These are phyloP conservation scores for Thecaphora thlaspeos DNA, from an alignment of 1,284 basidiomycete species.

Conservation along the genomic window DNA sequence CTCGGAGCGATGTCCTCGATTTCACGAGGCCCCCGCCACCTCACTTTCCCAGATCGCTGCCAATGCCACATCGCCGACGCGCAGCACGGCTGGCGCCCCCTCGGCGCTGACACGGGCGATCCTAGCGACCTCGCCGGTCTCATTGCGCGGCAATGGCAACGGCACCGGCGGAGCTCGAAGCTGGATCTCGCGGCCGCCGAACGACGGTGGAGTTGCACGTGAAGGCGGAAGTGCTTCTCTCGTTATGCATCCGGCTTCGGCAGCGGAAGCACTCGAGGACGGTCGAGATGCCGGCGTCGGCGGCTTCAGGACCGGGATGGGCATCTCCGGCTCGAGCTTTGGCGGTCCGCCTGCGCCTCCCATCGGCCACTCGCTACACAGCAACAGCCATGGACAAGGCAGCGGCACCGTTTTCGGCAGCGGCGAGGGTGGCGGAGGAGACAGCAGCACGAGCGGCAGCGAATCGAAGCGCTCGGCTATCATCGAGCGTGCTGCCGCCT, in stretches of 20 bases:
- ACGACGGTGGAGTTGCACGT: no score
- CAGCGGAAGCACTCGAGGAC: no score
- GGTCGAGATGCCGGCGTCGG: slow-evolving; percentile 17
- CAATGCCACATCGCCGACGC: no score
- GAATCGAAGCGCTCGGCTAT: slow-evolving; percentile 7
- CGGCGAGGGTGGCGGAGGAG: slow-evolving; percentile 2
- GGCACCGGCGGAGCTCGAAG: neutral
- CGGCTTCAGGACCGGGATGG: neutral
- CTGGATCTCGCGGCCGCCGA: neutral
- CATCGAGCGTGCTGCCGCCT: slow-evolving; percentile 1
- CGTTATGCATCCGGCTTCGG: no score
- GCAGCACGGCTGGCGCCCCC: slow-evolving; percentile 3
- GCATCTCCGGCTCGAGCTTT: no score
- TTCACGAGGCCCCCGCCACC: neutral
- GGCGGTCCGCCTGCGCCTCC: no score
- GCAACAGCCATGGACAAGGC: no score
- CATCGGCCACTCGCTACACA: no score
- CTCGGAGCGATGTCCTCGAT: neutral
- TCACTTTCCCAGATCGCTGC: no score
- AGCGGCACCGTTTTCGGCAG: neutral
- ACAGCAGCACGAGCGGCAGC: neutral
- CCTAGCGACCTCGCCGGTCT: slow-evolving; percentile 18
- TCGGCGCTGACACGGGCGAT: slow-evolving; percentile 36
- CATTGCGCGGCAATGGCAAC: slow-evolving; percentile 3
- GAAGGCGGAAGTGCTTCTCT: no score